Conservation (phyloP, 352 stramenopile genomes). For the Pythium folliculosum region DNA sequence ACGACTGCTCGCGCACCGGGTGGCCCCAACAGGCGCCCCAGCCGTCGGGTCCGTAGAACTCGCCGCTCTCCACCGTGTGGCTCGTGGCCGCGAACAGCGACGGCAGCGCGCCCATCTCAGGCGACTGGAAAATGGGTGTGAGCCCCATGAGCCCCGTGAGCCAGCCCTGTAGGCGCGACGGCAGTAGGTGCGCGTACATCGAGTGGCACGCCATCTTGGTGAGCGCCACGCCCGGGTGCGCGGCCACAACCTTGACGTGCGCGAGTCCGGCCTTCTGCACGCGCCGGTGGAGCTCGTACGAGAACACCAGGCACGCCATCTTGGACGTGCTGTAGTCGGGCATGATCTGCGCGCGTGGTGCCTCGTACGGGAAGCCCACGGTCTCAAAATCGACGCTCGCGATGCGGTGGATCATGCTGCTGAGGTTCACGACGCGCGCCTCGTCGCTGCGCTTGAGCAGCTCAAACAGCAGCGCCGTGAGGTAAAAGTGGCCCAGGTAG, state of each 20-base stretch:
- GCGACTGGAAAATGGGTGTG: constrained; percentile 30
- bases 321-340: constrained; percentile 47
- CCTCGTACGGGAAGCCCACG: constrained; percentile 7
- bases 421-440: constrained; percentile 48
- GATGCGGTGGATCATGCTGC: constrained; percentile 34
- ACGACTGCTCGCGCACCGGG: constrained; percentile 20
- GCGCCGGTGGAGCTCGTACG: constrained; percentile 29
- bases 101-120: constrained; percentile 30
- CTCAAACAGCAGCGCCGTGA: constrained; percentile 47
- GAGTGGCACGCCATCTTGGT: constrained; percentile 55
- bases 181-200: constrained; percentile 35
- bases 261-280: constrained; percentile 19
- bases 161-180: constrained; percentile 17
- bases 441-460: constrained; percentile 33
- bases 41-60: constrained; percentile 40
- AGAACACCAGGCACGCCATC: constrained; percentile 33
- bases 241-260: constrained; percentile 27
- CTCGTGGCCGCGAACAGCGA: constrained; percentile 29
- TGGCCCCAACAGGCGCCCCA: constrained; percentile 32
- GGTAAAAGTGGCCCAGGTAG: constrained; percentile 51
- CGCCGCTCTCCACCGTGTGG: constrained; percentile 26
- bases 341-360: constrained; percentile 1
- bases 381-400: constrained; percentile 19
- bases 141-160: constrained; percentile 31
- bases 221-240: constrained; percentile 34